Percentiles rank a stretch among this genome's conserved stretches.
Evolutionary conservation across 2,329 filamentous ascomycete genomes (phyloP).

Genomic region (Paecilomyces fulvus): DNA sequence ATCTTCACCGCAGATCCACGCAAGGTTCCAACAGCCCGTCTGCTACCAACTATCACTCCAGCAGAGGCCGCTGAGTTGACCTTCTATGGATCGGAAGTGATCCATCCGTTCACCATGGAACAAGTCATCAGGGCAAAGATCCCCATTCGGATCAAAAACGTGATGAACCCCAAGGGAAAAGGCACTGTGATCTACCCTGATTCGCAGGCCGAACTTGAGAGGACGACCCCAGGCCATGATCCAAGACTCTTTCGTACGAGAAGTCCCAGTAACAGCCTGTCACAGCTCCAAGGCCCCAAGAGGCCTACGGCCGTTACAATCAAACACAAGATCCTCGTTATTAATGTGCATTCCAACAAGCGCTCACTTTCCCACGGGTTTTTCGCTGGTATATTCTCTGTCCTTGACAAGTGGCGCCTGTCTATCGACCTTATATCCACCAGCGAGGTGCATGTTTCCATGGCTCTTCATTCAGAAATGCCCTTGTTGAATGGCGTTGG

Average conservation of each 20-base stretch:
- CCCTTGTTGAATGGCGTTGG: constrained; percentile 43
- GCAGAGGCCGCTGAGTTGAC: constrained; percentile 94
- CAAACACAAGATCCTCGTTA: constrained; percentile 92
- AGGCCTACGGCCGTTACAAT: constrained; percentile 87
- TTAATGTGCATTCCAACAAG: constrained; percentile 98
- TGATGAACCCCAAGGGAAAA: constrained; percentile 55
- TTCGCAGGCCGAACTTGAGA: constrained; percentile 43
- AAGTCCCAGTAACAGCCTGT: constrained; percentile 36
- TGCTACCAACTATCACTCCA: constrained; percentile 84
- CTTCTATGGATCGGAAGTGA: constrained; percentile 90
- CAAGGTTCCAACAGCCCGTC: constrained; percentile 83
- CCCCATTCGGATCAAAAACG: constrained; percentile 61
- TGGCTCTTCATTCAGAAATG: constrained; percentile 80
- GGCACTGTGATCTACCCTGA: constrained; percentile 70
- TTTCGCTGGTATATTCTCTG: constrained; percentile 86
- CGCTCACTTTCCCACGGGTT: constrained; percentile 93
- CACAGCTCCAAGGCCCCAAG: constrained; percentile 53
- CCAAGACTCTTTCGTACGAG: constrained; percentile 43
- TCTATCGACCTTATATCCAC: constrained; percentile 96
- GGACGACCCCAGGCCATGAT: constrained; percentile 48
- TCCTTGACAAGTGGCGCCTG: constrained; percentile 75
- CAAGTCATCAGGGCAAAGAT: constrained; percentile 63
- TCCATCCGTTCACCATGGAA: constrained; percentile 98
- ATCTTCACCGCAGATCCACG: constrained; percentile 82
- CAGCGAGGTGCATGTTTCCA: constrained; percentile 92